Conservation (phyloP, 176 grass and related monocot species). For the Rhipidocladum racemiflorum region DNA sequence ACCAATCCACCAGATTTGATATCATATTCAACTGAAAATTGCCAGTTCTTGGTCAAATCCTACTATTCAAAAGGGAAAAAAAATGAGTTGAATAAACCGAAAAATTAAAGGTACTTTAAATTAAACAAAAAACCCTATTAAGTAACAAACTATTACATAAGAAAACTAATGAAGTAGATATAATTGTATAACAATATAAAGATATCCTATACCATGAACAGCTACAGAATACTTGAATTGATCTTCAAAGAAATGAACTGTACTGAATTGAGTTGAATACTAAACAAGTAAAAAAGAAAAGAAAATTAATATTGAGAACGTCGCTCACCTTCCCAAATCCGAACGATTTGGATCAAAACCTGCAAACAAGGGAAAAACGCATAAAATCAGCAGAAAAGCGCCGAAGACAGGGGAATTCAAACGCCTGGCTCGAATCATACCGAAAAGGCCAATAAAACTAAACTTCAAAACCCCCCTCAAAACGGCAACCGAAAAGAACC, state of each 20-base stretch:
- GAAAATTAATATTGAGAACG: not conserved
- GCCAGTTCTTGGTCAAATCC: constrained; percentile 38
- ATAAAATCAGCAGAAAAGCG: not conserved
- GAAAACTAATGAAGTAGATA: not conserved
- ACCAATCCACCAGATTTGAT: constrained; percentile 46
- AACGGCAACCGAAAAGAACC: not conserved
- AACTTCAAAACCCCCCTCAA: not conserved
- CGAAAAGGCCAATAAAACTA: not conserved
- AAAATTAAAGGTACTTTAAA: not conserved
- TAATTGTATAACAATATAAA: not conserved
- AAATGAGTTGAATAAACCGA: not conserved
- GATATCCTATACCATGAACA: not conserved
- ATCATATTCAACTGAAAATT: constrained; percentile 55
- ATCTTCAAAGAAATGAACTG: not conserved
- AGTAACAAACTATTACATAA: not conserved
- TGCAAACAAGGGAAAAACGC: not conserved
- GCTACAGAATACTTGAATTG: not conserved
- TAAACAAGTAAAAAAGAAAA: not conserved
- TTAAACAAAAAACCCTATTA: not conserved
- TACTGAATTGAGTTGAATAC: not conserved
- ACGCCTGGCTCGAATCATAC: not conserved
- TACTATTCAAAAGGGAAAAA: not conserved
- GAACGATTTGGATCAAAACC: constrained; percentile 19
- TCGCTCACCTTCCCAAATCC: constrained; percentile 24
- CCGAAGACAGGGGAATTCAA: not conserved